phyloP scores from a whole-genome alignment of 345 rosid species.

The Microthlaspi erraticum region DNA sequence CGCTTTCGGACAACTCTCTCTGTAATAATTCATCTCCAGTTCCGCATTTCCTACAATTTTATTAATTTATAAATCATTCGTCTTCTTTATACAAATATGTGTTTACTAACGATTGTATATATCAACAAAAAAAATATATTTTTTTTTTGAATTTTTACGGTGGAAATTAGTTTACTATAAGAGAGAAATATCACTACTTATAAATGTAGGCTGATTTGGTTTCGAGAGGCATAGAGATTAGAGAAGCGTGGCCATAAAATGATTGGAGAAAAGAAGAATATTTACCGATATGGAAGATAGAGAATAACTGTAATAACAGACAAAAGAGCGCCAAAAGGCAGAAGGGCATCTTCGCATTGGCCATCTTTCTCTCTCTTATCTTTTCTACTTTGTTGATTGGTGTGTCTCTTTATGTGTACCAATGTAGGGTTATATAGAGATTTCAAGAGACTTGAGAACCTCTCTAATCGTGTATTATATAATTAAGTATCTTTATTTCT shows the following conservation, averaged over 20 bases:
- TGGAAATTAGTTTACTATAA: slow-evolving; percentile 10
- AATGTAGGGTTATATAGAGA: slow-evolving; percentile 38
- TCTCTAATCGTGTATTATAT: slow-evolving; percentile 28
- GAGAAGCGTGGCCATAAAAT: slow-evolving; percentile 5
- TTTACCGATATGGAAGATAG: slow-evolving; percentile 59
- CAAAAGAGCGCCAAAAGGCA: slow-evolving; percentile 43
- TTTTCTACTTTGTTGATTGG: slow-evolving; percentile 6
- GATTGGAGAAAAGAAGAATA: slow-evolving; percentile 18
- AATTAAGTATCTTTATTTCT: slow-evolving; percentile 27
- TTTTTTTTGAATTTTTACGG: background rate
- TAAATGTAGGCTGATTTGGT: background rate
- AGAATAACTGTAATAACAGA: slow-evolving; percentile 53
- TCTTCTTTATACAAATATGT: background rate
- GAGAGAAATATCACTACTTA: background rate
- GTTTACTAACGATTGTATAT: background rate
- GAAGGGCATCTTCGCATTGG: slow-evolving; percentile 29
- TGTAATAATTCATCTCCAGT: slow-evolving; percentile 68
- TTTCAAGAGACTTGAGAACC: slow-evolving; percentile 22
- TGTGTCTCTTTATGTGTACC: slow-evolving; percentile 33
- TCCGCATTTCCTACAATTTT: slow-evolving; percentile 55
- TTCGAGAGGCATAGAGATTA: background rate
- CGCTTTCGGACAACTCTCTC: slow-evolving; percentile 72
- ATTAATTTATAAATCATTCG: background rate
- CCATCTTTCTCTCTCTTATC: slow-evolving; percentile 39
- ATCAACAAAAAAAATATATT: background rate